Evolutionary conservation across 192 early-diverging fungal species (phyloP).

Genomic region (Linnemannia hyalina): DNA sequence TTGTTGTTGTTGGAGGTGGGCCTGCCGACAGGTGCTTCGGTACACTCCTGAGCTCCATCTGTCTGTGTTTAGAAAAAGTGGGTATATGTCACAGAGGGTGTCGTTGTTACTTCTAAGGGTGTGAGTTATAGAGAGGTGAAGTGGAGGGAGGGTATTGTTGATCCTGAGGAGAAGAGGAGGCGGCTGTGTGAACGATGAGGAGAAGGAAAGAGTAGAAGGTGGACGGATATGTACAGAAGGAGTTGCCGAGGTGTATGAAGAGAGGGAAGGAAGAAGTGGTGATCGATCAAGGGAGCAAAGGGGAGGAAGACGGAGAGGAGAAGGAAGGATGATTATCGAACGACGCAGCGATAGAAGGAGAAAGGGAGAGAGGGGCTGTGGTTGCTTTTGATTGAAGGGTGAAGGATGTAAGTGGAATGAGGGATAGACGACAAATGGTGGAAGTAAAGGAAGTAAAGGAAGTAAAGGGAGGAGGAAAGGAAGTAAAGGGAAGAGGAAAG

Average conservation of each 20-base stretch:
- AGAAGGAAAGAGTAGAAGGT: neutral
- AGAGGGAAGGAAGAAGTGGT: neutral
- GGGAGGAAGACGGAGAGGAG: neutral
- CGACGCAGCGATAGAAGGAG: neutral
- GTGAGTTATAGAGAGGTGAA: no score
- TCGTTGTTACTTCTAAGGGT: no score
- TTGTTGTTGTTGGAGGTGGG: neutral
- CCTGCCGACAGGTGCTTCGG: constrained; percentile 3
- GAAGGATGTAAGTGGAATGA: no score
- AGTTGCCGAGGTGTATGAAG: neutral
- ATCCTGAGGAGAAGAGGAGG: neutral
- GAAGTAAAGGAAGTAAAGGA: neutral
- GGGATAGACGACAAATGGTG: neutral
- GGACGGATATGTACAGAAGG: neutral
- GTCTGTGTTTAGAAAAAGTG: neutral
- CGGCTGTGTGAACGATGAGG: neutral
- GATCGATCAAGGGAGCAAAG: neutral
- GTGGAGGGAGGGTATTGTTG: neutral
- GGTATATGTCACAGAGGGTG: neutral
- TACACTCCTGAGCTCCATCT: neutral
- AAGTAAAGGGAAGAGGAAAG: neutral
- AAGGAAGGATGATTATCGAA: neutral
- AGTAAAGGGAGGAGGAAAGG: neutral
- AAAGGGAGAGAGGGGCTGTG: neutral
- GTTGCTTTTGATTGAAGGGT: neutral